A percentile compares a stretch with the other conserved stretches of the same genome.
Evolutionary conservation across 139 green algal species (phyloP).

Genomic region (Closterium sp.): DNA sequence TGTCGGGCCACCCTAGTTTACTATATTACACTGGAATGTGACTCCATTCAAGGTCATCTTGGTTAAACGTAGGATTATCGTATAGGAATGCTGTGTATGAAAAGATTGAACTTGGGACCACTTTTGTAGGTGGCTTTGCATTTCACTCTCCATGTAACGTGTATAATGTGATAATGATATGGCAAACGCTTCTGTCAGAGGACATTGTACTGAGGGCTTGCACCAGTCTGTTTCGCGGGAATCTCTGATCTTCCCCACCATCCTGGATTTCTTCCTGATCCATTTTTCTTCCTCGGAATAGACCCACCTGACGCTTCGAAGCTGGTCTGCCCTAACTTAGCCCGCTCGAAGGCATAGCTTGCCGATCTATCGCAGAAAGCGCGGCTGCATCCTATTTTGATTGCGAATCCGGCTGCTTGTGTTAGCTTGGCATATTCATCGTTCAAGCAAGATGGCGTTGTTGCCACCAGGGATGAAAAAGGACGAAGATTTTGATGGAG

Average conservation of each 20-base stretch:
- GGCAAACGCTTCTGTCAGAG: no score
- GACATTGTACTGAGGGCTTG: no score
- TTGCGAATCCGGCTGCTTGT: background rate
- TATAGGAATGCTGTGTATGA: background rate
- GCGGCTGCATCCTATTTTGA: background rate
- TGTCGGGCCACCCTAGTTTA: background rate
- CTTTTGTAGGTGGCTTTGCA: background rate
- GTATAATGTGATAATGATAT: no score
- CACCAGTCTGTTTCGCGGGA: background rate
- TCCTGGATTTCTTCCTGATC: no score
- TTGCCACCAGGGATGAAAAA: slow-evolving; percentile 63
- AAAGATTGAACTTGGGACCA: background rate
- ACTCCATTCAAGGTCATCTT: background rate
- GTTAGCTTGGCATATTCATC: background rate
- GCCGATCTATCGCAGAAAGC: background rate
- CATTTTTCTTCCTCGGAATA: no score
- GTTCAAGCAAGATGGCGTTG: slow-evolving; percentile 28
- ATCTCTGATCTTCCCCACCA: background rate
- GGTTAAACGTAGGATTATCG: background rate
- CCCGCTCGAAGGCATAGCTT: background rate
- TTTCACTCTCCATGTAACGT: no score
- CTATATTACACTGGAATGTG: background rate
- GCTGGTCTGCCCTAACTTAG: background rate
- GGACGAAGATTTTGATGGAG: slow-evolving; percentile 89
- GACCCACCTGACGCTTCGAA: background rate